Evolutionary conservation across 2,329 filamentous ascomycete species (phyloP).

Genomic region (Coniochaeta sp.): DNA sequence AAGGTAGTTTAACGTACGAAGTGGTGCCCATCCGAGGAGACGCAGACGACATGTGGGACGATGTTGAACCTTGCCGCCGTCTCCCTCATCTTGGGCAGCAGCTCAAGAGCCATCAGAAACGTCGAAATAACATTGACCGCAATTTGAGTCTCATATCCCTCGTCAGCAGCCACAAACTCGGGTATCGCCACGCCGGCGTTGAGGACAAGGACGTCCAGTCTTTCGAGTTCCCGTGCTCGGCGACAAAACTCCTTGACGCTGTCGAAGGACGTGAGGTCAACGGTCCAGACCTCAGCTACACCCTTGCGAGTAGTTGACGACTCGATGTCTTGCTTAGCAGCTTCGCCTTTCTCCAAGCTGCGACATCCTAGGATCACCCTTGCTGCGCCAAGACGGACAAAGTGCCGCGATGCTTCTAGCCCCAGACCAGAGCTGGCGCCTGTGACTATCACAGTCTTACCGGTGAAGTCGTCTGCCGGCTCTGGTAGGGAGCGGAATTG

Average conservation of each 20-base stretch:
- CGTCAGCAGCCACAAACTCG: conserved; percentile 20
- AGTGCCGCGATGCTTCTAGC: conserved; percentile 28
- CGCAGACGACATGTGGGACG: conserved; percentile 27
- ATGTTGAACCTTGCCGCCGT: conserved; percentile 24
- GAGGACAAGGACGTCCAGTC: conserved; percentile 33
- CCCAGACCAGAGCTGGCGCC: conserved; percentile 31
- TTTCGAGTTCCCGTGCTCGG: conserved; percentile 21
- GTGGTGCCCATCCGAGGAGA: conserved; percentile 29
- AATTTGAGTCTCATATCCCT: conserved; percentile 30
- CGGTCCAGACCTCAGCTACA: conserved; percentile 37
- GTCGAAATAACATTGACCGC: conserved; percentile 41
- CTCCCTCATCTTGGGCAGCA: conserved; percentile 32
- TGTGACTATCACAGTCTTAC: conserved; percentile 26
- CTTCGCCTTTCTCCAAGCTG: conserved; percentile 24
- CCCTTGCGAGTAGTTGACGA: conserved; percentile 13
- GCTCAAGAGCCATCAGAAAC: conserved; percentile 32
- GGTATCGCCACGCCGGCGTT: conserved; percentile 29
- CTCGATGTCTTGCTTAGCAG: conserved; percentile 29
- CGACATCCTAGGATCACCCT: conserved; percentile 32
- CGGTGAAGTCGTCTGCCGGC: conserved; percentile 8
- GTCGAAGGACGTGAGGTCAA: conserved; percentile 40
- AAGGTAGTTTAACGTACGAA: conserved; percentile 11
- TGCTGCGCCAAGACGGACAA: conserved; percentile 25
- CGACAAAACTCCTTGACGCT: conserved; percentile 34
- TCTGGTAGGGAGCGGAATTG: conserved; percentile 8